Conservation (phyloP, 2,329 filamentous ascomycete species). For the Arthrobotrys megalospora region DNA sequence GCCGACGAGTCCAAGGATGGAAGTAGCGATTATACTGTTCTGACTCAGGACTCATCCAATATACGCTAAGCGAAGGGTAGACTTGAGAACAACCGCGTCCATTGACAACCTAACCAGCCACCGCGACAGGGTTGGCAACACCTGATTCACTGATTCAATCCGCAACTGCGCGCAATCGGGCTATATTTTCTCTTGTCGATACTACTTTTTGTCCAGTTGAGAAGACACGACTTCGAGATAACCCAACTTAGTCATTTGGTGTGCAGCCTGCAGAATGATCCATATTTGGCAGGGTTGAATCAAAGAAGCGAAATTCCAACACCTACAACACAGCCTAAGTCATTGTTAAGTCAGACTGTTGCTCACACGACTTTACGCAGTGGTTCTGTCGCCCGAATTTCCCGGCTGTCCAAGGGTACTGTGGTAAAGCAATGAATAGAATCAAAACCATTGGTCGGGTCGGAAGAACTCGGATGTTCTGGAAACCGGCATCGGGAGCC, state of each 20-base stretch:
- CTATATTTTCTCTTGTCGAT: no score
- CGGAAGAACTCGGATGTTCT: constrained; percentile 11
- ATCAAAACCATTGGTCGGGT: constrained; percentile 13
- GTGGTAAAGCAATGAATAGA: background rate
- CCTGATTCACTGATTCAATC: no score
- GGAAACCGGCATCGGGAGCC: constrained; percentile 19
- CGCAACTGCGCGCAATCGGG: no score
- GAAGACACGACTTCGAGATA: background rate
- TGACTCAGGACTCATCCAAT: constrained; percentile 17
- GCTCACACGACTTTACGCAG: background rate
- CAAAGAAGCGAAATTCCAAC: constrained; percentile 16
- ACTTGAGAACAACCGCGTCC: background rate
- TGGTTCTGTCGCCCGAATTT: constrained; percentile 2
- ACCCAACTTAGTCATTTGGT: background rate
- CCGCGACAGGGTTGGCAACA: no score
- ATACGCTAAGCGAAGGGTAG: background rate
- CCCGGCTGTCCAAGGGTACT: background rate
- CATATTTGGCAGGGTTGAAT: background rate
- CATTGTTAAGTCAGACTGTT: background rate
- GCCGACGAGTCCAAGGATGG: constrained; percentile 4
- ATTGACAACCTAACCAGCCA: no score
- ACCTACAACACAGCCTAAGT: constrained; percentile 1
- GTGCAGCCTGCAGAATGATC: background rate
- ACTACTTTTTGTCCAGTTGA: no score
- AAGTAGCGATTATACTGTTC: background rate